Base-by-base conservation (phyloP, 768 basidiomycete genomes). In the Leccinum imitatum region DNA sequence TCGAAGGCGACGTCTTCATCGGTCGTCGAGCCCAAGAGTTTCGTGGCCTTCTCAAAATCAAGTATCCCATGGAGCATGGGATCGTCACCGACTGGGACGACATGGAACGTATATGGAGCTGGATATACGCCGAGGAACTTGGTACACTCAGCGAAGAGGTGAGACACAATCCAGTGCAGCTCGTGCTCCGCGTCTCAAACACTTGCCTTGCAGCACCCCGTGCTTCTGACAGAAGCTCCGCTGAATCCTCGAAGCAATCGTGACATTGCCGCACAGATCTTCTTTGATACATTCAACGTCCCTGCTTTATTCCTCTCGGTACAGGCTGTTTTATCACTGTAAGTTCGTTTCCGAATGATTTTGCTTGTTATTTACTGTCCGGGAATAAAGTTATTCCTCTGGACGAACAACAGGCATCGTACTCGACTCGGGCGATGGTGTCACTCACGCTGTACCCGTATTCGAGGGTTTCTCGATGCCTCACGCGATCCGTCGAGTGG, bases 31-130 rank as follows among this genome's bases (percentile, higher is more conserved):
- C 97, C 17, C 96, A 99, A 76, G 97, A 98, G 69, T 90, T 94
- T 65, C 82, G 97, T 56, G 97, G 97, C 10, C 79, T 99, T 65
- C 80, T 99, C 66, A 96, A 96, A 82, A 95, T 98, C 68, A 96
- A 95, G 75, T 99, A 98, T 72, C 97, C 97, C 27, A 98, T 99
- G 89, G 93, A 96, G 73, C 97, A 98, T 74, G 97, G 97, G 13
- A 95, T 99, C 60, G 97, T 99, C 9, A 96, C 92, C 39, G 93
- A 99, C 78, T 99, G 97, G 96, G 97, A 99, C 72, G 97, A 99
- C 71, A 99, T 99, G 97, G 97, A 99, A 74, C 87, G 92, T 61
- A 98, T 99, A 82, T 99, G 97, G 97, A 90, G 84, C 65, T 95
- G 93, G 89, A 91, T 98, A 51, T 99, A 98, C 72, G 88, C 91